These are phyloP conservation scores for Globisporangium paroecandrum DNA, from an alignment of 352 stramenopile genomes.

Conservation along the genomic window DNA sequence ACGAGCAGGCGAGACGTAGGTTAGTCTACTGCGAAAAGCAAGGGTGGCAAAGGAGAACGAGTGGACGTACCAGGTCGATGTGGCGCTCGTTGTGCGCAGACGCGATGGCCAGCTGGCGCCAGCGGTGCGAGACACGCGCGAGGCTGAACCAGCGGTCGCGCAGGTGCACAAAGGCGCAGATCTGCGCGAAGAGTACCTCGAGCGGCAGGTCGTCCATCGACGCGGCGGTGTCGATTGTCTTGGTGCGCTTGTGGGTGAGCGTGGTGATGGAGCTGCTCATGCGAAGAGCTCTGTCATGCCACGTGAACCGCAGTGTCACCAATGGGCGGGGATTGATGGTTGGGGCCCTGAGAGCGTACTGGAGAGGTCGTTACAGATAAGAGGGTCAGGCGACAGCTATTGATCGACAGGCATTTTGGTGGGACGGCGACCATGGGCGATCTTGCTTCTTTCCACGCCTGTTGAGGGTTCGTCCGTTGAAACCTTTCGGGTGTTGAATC, in stretches of 20 bases:
- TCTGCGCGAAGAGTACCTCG: slow-evolving; percentile 35
- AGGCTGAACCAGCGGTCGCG: slow-evolving; percentile 56
- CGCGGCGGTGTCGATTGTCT: slow-evolving; percentile 1
- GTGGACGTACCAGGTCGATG: slow-evolving; percentile 51
- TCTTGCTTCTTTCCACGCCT: not conserved
- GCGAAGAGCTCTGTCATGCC: slow-evolving; percentile 9
- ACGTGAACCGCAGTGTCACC: not conserved
- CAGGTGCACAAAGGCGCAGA: slow-evolving; percentile 57
- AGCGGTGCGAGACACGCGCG: slow-evolving; percentile 50
- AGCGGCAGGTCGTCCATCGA: slow-evolving; percentile 39
- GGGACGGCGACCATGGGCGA: not conserved
- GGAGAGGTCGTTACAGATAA: not conserved
- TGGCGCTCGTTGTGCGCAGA: slow-evolving; percentile 48
- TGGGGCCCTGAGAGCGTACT: not conserved
- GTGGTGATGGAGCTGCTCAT: not conserved
- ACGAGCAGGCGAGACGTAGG: not conserved
- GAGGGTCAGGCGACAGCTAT: not conserved
- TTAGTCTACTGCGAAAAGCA: no score
- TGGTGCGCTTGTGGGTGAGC: not conserved
- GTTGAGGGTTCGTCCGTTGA: not conserved
- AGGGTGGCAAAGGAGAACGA: not conserved
- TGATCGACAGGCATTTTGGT: not conserved
- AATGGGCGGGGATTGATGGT: not conserved
- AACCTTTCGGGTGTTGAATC: not conserved
- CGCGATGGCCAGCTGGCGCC: slow-evolving; percentile 47